Evolutionary conservation across 805 yeast species (phyloP).

Genomic region (Zygoascus tannicola): DNA sequence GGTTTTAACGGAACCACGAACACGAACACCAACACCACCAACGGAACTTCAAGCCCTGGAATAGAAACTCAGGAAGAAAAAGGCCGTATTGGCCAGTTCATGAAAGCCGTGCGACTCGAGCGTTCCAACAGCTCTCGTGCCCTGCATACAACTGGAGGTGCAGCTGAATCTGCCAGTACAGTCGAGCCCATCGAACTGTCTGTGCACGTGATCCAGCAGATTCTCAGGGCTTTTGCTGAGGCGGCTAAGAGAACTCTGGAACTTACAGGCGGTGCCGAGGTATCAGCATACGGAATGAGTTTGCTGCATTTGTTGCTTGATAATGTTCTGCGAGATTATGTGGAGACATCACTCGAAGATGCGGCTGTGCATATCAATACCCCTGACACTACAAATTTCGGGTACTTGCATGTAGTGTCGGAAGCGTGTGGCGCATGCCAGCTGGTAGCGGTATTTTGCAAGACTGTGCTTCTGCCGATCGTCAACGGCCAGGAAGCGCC

Average conservation of each 20-base stretch:
- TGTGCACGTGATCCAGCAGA: conserved; percentile 40
- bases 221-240: conserved; percentile 66
- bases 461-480: conserved; percentile 68
- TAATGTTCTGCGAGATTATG: conserved; percentile 64
- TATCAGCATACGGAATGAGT: conserved; percentile 55
- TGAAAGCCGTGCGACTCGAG: conserved; percentile 18
- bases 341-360: conserved; percentile 67
- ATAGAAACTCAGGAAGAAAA: conserved; percentile 1
- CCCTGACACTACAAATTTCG: conserved; percentile 33
- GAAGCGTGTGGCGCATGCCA: conserved; percentile 51
- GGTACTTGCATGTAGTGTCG: conserved; percentile 42
- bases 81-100: conserved; percentile 26
- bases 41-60: too few relatives aligned
- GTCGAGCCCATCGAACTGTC: conserved; percentile 8
- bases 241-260: conserved; percentile 70
- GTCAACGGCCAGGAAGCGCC: conserved; percentile 49
- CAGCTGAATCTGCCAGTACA: conserved; percentile 2
- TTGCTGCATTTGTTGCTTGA: conserved; percentile 56
- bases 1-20: neutral
- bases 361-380: conserved; percentile 34
- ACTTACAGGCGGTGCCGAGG: conserved; percentile 43
- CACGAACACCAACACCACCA: neutral
- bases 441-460: conserved; percentile 61
- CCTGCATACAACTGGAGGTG: conserved; percentile 3
- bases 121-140: conserved; percentile 8